Conservation (phyloP, 192 early-diverging fungal genomes). For the Coemansia guatemalensis region DNA sequence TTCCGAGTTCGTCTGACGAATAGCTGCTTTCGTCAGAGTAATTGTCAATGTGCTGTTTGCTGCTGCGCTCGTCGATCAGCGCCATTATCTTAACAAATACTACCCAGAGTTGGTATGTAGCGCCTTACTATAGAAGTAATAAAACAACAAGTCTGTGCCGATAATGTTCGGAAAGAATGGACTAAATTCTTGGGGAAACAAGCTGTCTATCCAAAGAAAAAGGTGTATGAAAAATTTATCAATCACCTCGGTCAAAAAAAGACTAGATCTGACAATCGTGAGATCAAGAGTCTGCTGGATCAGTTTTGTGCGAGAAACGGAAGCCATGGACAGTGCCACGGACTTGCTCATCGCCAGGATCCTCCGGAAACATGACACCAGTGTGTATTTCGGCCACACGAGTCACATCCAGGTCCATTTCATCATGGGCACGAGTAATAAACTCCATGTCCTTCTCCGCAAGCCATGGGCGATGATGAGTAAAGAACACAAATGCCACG, state of each 20-base stretch:
- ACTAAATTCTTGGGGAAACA: background rate
- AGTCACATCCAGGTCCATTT: conserved; percentile 68
- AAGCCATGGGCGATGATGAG: conserved; percentile 81
- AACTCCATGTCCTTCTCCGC: conserved; percentile 79
- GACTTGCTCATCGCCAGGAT: conserved; percentile 74
- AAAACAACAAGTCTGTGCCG: background rate
- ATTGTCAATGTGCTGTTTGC: conserved; percentile 3
- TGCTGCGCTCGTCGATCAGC: conserved; percentile 2
- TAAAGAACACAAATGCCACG: conserved; percentile 75
- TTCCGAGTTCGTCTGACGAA: conserved; percentile 49
- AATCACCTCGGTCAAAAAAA: background rate
- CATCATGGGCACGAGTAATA: conserved; percentile 68
- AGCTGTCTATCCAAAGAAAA: background rate
- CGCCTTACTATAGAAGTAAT: background rate
- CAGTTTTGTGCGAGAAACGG: conserved; percentile 40
- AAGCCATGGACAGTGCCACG: conserved; percentile 81
- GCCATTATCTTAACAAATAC: conserved; percentile 6
- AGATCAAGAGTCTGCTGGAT: background rate
- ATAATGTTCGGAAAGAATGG: background rate
- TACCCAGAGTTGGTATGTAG: background rate
- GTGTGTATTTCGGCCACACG: conserved; percentile 68
- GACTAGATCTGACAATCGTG: background rate
- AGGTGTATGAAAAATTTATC: background rate
- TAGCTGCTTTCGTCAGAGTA: conserved; percentile 13
- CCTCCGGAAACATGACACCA: conserved; percentile 85